Evolutionary conservation across 371 early-diverging fungal species (phyloP).

Genomic region (Capillidium heterosporum): DNA sequence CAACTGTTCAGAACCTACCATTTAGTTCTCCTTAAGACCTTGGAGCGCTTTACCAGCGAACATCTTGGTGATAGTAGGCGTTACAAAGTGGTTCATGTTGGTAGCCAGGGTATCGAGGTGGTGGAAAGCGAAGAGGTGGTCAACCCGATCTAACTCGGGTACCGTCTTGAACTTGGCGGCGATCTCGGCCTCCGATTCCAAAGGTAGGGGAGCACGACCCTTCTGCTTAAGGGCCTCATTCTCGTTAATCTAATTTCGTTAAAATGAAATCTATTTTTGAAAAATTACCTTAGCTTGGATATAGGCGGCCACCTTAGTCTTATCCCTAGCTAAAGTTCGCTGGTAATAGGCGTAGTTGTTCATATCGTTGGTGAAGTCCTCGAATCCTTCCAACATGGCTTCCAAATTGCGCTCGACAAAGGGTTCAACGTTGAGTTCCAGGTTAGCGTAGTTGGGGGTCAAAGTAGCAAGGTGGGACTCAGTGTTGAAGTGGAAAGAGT

Average conservation of each 20-base stretch:
- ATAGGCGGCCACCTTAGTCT: conserved; percentile 44
- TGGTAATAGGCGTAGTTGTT: conserved; percentile 89
- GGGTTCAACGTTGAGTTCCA: conserved; percentile 61
- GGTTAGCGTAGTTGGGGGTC: conserved; percentile 61
- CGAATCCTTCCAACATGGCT: conserved; percentile 68
- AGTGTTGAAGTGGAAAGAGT: conserved; percentile 6
- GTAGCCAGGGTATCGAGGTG: conserved; percentile 83
- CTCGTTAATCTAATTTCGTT: conserved; percentile 33
- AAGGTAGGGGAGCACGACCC: conserved; percentile 54
- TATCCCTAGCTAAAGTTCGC: conserved; percentile 73
- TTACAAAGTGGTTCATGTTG: conserved; percentile 77
- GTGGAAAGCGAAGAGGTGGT: conserved; percentile 65
- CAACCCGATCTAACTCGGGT: conserved; percentile 78
- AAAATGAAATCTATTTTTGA: not conserved
- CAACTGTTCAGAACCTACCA: too few relatives aligned
- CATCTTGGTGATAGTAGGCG: conserved; percentile 70
- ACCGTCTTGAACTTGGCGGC: conserved; percentile 40
- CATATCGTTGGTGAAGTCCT: conserved; percentile 77
- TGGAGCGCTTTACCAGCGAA: conserved; percentile 62
- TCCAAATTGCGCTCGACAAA: conserved; percentile 80
- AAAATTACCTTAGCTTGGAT: conserved; percentile 28
- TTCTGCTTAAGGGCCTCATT: conserved; percentile 53
- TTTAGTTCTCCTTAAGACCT: not conserved
- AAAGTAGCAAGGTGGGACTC: conserved; percentile 23
- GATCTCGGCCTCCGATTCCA: conserved; percentile 53